phyloP scores from a whole-genome alignment of 192 early-diverging fungal genomes.

The Phycomyces nitens region DNA sequence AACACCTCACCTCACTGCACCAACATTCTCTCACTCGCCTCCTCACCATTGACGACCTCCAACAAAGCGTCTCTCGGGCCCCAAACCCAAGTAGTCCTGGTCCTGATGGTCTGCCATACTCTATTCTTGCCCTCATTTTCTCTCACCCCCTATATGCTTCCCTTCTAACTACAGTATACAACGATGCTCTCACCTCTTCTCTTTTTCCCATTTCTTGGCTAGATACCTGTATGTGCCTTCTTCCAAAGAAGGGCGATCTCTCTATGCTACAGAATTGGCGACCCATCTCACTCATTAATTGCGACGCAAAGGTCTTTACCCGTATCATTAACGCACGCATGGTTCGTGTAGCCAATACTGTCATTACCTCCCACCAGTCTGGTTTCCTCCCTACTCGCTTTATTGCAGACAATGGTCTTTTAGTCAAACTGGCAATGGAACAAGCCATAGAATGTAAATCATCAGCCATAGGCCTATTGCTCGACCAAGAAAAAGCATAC shows the following conservation, averaged over 20 bases:
- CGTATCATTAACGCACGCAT: slow-evolving; percentile 4
- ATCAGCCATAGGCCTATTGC: too few species aligned
- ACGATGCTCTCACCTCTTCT: background rate
- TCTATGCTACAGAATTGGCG: slow-evolving; percentile 4
- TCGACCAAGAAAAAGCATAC: too few species aligned
- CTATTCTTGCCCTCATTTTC: too few species aligned
- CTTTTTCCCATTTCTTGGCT: background rate
- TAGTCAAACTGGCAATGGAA: background rate
- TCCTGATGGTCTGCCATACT: too few species aligned
- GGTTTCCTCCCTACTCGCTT: slow-evolving; percentile 11
- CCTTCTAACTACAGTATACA: background rate
- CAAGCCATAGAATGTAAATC: too few species aligned
- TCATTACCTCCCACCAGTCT: slow-evolving; percentile 11
- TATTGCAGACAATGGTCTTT: slow-evolving; percentile 18
- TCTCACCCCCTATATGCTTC: background rate
- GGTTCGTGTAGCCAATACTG: background rate
- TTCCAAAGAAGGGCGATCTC: slow-evolving; percentile 5
- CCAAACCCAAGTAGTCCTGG: too few species aligned
- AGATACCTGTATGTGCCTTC: background rate
- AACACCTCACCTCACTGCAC: background rate
- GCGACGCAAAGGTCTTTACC: slow-evolving; percentile 26
- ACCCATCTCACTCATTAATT: too few species aligned
- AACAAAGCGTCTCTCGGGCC: too few species aligned
- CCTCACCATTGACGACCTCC: too few species aligned
- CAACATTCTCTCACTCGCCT: too few species aligned